Percentiles rank a stretch among this genome's conserved stretches.
phyloP scores from a whole-genome alignment of 2,329 filamentous ascomycete genomes.

The Xylariaceae sp. region DNA sequence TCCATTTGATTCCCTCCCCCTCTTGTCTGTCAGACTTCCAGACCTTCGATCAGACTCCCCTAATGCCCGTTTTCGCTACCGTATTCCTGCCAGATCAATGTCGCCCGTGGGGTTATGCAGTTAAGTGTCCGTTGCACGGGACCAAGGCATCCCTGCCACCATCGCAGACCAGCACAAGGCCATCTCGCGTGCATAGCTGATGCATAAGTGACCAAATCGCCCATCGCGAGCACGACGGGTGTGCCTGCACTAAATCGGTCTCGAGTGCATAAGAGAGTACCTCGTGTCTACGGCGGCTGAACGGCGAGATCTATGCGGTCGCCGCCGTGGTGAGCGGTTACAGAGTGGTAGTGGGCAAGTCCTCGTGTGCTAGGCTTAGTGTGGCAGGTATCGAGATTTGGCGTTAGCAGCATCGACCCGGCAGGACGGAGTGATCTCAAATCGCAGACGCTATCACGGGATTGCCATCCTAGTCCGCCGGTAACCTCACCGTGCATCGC shows the following conservation, averaged over 20 bases:
- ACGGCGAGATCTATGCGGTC: not conserved
- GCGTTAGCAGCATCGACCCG: slow-evolving; percentile 30
- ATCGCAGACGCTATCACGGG: slow-evolving; percentile 19
- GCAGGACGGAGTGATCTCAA: slow-evolving; percentile 29
- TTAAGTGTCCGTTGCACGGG: not conserved
- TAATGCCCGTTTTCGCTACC: not conserved
- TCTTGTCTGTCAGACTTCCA: not conserved
- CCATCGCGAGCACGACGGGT: too few species aligned
- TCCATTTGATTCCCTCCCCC: not conserved
- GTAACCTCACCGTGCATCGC: not conserved
- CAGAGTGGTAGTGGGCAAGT: not conserved
- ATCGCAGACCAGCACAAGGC: not conserved
- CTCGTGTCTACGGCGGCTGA: not conserved
- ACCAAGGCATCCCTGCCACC: not conserved
- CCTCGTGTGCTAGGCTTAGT: not conserved
- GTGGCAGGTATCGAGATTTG: slow-evolving; percentile 16
- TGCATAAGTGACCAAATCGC: not conserved
- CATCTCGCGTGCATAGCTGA: not conserved
- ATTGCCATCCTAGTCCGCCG: slow-evolving; percentile 15
- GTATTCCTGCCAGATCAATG: not conserved
- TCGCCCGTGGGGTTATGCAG: not conserved
- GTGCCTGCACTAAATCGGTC: not conserved
- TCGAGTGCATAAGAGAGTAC: not conserved
- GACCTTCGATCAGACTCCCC: not conserved
- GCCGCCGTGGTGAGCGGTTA: not conserved